A percentile compares a stretch with the other conserved stretches of the same genome.
phyloP scores from a whole-genome alignment of 768 basidiomycete species.

The Mycena filopes region DNA sequence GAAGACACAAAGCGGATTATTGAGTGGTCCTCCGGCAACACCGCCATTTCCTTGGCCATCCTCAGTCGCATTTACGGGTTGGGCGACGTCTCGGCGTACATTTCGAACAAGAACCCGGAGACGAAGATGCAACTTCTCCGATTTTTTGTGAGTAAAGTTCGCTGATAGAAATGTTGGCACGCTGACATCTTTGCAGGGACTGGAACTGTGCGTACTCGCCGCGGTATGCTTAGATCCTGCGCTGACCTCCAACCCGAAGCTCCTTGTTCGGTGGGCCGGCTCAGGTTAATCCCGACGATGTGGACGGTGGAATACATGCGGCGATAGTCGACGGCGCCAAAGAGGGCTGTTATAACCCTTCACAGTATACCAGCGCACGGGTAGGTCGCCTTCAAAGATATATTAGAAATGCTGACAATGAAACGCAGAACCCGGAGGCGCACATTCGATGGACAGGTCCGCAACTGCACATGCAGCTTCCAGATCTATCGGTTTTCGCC shows the following conservation, averaged over 20 bases:
- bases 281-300: conserved; percentile 24
- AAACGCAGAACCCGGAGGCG: conserved; percentile 19
- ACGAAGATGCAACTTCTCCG: conserved; percentile 28
- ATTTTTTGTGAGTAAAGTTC: conserved; percentile 24
- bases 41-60: conserved; percentile 27
- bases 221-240: background rate
- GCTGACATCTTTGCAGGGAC: background rate
- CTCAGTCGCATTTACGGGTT: conserved; percentile 23
- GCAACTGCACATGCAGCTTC: conserved; percentile 22
- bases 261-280: conserved; percentile 29
- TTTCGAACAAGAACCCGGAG: conserved; percentile 29
- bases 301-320: conserved; percentile 22
- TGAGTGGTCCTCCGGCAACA: conserved; percentile 30
- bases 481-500: conserved; percentile 25
- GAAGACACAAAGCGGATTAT: conserved; percentile 24
- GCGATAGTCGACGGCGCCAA: conserved; percentile 22
- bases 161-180: background rate
- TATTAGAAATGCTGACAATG: background rate
- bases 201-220: conserved; percentile 9
- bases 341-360: conserved; percentile 19
- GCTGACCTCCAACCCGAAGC: background rate
- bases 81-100: conserved; percentile 24
- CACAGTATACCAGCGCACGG: conserved; percentile 22
- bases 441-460: conserved; percentile 31
- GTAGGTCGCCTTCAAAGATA: background rate